These are phyloP conservation scores for Mortierella sp. DNA, from an alignment of 371 early-diverging fungal genomes.

Conservation along the genomic window DNA sequence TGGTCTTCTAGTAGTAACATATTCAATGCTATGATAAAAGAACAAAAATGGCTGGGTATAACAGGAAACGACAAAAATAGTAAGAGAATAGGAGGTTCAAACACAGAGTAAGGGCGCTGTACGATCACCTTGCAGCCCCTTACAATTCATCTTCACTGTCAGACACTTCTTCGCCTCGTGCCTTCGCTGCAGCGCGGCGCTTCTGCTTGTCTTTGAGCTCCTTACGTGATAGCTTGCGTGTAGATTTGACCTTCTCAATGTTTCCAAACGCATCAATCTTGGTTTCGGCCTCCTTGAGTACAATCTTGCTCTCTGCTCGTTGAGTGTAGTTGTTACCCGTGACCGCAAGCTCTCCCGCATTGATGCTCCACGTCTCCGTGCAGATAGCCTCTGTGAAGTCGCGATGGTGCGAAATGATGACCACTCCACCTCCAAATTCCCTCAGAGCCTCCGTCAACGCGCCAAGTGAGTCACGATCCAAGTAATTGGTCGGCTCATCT, in stretches of 20 bases:
- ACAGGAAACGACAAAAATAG: too few species aligned
- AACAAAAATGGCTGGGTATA: too few species aligned
- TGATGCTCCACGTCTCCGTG: constrained; percentile 81
- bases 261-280: constrained; percentile 56
- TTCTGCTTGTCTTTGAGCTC: constrained; percentile 55
- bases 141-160: constrained; percentile 45
- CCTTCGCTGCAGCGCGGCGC: constrained; percentile 36
- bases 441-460: constrained; percentile 75
- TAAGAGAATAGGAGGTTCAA: background rate
- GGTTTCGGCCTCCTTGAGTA: constrained; percentile 49
- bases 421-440: constrained; percentile 80
- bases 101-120: too few species aligned
- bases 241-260: constrained; percentile 51
- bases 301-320: constrained; percentile 46
- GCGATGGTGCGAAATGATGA: constrained; percentile 82
- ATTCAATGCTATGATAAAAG: background rate
- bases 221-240: constrained; percentile 53
- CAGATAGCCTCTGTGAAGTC: constrained; percentile 79
- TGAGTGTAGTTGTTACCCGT: constrained; percentile 52
- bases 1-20: background rate
- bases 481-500: constrained; percentile 92
- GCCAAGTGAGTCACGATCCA: constrained; percentile 83
- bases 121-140: constrained; percentile 4
- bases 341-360: constrained; percentile 67
- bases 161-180: constrained; percentile 48